Base-by-base conservation (phyloP, 805 yeast species). In the Candida ponderosae region DNA sequence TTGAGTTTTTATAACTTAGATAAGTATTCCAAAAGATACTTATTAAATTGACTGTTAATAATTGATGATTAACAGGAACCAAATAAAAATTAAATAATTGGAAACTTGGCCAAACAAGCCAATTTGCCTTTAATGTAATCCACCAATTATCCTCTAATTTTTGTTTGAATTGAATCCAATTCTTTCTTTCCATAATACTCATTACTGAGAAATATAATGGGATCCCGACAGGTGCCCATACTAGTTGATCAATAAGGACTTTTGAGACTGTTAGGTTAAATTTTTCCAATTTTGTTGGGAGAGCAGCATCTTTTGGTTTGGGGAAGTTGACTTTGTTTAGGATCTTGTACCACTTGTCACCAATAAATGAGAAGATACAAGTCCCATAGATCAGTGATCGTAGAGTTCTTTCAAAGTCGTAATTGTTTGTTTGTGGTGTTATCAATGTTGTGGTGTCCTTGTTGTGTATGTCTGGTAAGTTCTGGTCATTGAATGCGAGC, bases 51-150 rank as follows among this genome's bases (percentile, higher is more conserved):
- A 83, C 94, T 10, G 77, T 65, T 33, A 84, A 50, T 33, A 89
- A 57, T 29, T 95, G 70, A 47, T 72, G 74, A 32, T 78, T 78
- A 7, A 78, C 72, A 0, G 97, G 97, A 3, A 87, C 72, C 7
- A 84, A 50, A 33, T 78, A 70, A 52, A 90, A 86, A 60, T 90
- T 93, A 43, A 80, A 44, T 38, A 78, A 51, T 60, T 93, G 97
- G 44, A 93, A 83, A 0, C 75, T 59, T 0, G 97, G 97, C 98
- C 97, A 93, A 11, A 90, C 81, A 36, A 68, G 53, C 89, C 95
- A 87, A 56, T 88, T 89, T 15, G 83, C 68, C 26, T 65, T 55
- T 31, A 89, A 59, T 0, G 96, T 88, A 4, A 71, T 68, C 79
- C 77, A 62, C 74, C 76, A 76, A 41, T 79, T 75, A 14, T 65